Conservation (phyloP, 192 early-diverging fungal species). For the Coemansia sp. region DNA sequence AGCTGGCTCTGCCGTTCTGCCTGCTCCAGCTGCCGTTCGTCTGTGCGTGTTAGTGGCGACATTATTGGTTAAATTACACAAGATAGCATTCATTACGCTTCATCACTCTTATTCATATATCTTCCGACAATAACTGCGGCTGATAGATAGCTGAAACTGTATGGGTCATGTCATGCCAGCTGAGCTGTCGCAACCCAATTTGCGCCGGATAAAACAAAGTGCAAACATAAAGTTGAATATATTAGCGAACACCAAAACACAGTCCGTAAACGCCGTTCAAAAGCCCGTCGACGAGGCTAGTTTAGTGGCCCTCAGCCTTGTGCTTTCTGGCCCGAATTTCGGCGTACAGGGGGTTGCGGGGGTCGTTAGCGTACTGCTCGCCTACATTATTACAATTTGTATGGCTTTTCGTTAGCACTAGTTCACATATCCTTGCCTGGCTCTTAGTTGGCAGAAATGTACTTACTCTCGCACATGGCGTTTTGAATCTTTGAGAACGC, state of each 20-base stretch:
- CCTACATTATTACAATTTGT: slow-evolving; percentile 17
- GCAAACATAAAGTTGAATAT: too few relatives aligned
- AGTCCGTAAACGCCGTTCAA: background rate
- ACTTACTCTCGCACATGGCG: slow-evolving; percentile 49
- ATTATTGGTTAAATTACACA: background rate
- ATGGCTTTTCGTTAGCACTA: background rate
- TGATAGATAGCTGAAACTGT: background rate
- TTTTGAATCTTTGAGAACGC: slow-evolving; percentile 49
- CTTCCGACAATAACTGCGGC: background rate
- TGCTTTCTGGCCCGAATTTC: slow-evolving; percentile 54
- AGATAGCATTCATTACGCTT: too few relatives aligned
- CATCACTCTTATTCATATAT: background rate
- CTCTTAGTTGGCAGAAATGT: background rate
- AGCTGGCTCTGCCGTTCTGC: slow-evolving; percentile 47
- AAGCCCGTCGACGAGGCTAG: background rate
- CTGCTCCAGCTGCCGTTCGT: slow-evolving; percentile 25
- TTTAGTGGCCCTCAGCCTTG: slow-evolving; percentile 49
- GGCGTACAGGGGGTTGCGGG: slow-evolving; percentile 50
- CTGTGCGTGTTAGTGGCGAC: slow-evolving; percentile 9
- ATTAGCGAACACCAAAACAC: slow-evolving; percentile 1
- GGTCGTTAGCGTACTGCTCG: slow-evolving; percentile 47
- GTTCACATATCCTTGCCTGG: background rate
- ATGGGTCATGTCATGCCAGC: background rate
- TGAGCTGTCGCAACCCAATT: too few relatives aligned
- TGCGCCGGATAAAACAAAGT: too few relatives aligned